Evolutionary conservation across 169 alveolate species (phyloP).

Genomic region (Cryptosporidium bovis): DNA sequence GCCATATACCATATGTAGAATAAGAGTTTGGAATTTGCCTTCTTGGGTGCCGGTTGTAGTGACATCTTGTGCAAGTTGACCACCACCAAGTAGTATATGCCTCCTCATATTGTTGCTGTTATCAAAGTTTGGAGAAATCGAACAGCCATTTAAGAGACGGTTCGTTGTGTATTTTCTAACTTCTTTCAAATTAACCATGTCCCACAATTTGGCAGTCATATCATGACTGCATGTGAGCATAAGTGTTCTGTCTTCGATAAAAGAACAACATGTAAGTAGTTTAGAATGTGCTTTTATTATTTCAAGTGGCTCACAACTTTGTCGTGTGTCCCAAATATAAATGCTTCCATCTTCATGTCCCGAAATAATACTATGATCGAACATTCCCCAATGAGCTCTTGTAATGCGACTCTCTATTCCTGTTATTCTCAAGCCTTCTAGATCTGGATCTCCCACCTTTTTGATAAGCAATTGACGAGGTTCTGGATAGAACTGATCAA

Average conservation of each 20-base stretch:
- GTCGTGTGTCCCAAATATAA: constrained; percentile 59
- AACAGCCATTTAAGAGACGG: constrained; percentile 89
- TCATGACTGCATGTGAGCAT: constrained; percentile 89
- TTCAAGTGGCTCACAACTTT: constrained; percentile 66
- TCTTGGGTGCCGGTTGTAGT: constrained; percentile 91
- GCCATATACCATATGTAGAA: constrained; percentile 90
- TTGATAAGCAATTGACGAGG: constrained; percentile 72
- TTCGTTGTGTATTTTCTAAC: constrained; percentile 81
- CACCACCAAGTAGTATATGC: constrained; percentile 90
- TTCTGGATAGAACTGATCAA: constrained; percentile 83
- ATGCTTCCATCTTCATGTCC: constrained; percentile 90
- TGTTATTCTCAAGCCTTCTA: constrained; percentile 68
- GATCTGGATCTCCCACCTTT: constrained; percentile 39
- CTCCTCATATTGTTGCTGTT: constrained; percentile 79
- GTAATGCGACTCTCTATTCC: constrained; percentile 75
- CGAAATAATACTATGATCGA: constrained; percentile 86
- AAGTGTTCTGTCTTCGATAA: constrained; percentile 85
- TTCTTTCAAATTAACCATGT: constrained; percentile 86
- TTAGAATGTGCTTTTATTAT: constrained; percentile 83
- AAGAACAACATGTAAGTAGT: constrained; percentile 86
- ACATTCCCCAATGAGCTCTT: constrained; percentile 91
- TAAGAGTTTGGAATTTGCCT: constrained; percentile 93
- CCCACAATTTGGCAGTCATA: constrained; percentile 90
- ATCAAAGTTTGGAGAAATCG: constrained; percentile 86
- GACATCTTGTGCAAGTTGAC: constrained; percentile 91